Evolutionary conservation across 108 stramenopile genomes (phyloP).

Genomic region (Nitzschia putrida): DNA sequence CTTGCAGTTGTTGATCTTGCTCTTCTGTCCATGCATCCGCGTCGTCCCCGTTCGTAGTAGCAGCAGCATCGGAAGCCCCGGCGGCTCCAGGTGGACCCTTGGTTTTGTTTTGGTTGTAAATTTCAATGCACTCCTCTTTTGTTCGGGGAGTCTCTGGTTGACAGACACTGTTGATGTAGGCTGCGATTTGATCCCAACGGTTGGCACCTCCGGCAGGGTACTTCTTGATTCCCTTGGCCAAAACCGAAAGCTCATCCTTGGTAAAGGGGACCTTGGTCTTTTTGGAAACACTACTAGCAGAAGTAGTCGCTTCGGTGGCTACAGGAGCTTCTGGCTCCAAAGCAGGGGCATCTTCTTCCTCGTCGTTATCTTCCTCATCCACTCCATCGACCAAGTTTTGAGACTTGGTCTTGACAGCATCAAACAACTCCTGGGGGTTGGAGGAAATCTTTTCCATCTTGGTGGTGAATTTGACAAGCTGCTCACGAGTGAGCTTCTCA

Average conservation of each 20-base stretch:
- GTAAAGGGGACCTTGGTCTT: constrained; percentile 77
- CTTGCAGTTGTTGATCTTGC: constrained; percentile 90
- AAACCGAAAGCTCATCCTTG: constrained; percentile 84
- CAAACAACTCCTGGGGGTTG: constrained; percentile 6
- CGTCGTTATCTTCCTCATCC: constrained; percentile 20
- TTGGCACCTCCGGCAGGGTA: constrained; percentile 92
- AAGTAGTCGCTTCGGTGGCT: not conserved
- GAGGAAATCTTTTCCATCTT: constrained; percentile 19
- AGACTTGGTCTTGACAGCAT: constrained; percentile 17
- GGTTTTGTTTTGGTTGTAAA: constrained; percentile 72
- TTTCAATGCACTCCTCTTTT: constrained; percentile 94
- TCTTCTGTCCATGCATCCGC: constrained; percentile 81
- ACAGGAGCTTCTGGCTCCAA: not conserved
- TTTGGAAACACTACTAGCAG: constrained; percentile 14
- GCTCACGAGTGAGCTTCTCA: constrained; percentile 21
- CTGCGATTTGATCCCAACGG: constrained; percentile 93
- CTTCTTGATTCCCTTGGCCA: constrained; percentile 93
- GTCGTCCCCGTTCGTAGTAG: constrained; percentile 1
- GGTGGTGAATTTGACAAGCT: constrained; percentile 24
- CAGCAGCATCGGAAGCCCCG: not conserved
- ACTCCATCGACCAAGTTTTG: constrained; percentile 9
- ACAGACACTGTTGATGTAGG: constrained; percentile 87
- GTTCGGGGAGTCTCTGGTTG: constrained; percentile 73
- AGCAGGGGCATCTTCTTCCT: not conserved
- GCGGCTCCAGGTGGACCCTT: constrained; percentile 15